Evolutionary conservation across 2,329 filamentous ascomycete species (phyloP), one percentile per base, ranked within the genome.

Genomic region (Metarhizium rileyi): DNA sequence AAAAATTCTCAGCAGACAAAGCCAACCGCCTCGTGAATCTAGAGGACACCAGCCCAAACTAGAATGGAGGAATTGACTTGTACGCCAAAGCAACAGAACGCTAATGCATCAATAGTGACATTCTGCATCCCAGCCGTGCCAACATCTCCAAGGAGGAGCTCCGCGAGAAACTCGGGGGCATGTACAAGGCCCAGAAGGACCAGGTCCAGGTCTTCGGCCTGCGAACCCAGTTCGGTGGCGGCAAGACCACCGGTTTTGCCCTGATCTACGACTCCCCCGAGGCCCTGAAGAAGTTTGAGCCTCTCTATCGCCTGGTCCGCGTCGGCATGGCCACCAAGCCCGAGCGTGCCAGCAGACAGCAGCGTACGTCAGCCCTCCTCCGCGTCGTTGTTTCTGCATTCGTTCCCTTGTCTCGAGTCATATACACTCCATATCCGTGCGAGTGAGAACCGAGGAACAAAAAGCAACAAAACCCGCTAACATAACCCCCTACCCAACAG

Each of bases 271-370:
- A 98, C 77, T 95, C 88, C 62, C 78, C 83, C 70, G 93, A 98
- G 82, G 89, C 90, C 67, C 85, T 98, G 85, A 96, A 96, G 88
- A 97, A 97, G 79, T 98, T 97, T 76, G 93, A 98, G 84, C 93
- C 93, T 66, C 86, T 86, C 77, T 96, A 96, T 86, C 86, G 93
- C 75, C 84, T 96, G 65, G 83, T 98, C 73, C 84, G 93, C 64
- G 88, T 95, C 70, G 93, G 91, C 70, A 80, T 88, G 65, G 91
- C 89, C 68, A 81, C 74, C 73, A 97, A 97, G 88, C 81, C 89
- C 73, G 93, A 98, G 87, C 91, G 90, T 80, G 83, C 93, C 66
- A 89, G 84, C 80, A 87, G 93, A 84, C 93, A 98, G 80, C 93
- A 98, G 78, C 90, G 93, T 96, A 90, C 70, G 91, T 94, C 54